Percentiles rank a stretch among this genome's conserved stretches.
Conservation (phyloP, 1,139 yeast genomes). For the Blastobotrys illinoisensis region DNA sequence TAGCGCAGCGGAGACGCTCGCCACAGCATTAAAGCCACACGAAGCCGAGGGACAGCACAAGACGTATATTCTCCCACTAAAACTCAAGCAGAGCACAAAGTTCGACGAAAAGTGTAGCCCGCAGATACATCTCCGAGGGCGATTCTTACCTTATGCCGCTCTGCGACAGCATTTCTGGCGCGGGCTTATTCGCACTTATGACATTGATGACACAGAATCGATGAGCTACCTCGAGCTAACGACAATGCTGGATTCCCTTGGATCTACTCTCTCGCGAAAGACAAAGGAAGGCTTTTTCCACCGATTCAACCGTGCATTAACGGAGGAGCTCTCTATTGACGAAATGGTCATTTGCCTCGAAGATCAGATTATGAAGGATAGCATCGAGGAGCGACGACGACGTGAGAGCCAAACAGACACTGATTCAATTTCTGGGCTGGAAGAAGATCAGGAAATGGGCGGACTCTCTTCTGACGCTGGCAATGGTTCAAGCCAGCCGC, state of each 20-base stretch:
- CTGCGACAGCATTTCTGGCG: constrained; percentile 70
- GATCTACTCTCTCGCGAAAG: constrained; percentile 49
- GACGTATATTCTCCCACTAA: constrained; percentile 35
- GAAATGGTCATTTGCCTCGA: constrained; percentile 58
- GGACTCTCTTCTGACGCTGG: background rate
- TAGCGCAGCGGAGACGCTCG: background rate
- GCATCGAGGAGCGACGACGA: constrained; percentile 15
- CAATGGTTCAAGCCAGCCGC: background rate
- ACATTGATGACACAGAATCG: constrained; percentile 38
- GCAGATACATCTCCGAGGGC: constrained; percentile 50
- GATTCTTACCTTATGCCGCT: constrained; percentile 62
- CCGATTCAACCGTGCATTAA: constrained; percentile 39
- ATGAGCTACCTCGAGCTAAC: constrained; percentile 53
- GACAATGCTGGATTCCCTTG: constrained; percentile 57
- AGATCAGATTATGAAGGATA: constrained; percentile 30
- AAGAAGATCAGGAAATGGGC: background rate
- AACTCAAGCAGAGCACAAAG: constrained; percentile 29
- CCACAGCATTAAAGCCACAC: background rate
- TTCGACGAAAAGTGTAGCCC: constrained; percentile 45
- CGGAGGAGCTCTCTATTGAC: constrained; percentile 49
- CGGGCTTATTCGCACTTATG: constrained; percentile 53
- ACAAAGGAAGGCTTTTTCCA: constrained; percentile 45
- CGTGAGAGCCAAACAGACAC: background rate
- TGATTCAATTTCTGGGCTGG: background rate
- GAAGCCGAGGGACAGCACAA: constrained; percentile 8